These are phyloP conservation scores for Herpetomonas muscarum DNA, from an alignment of 208 protist species.

Conservation along the genomic window DNA sequence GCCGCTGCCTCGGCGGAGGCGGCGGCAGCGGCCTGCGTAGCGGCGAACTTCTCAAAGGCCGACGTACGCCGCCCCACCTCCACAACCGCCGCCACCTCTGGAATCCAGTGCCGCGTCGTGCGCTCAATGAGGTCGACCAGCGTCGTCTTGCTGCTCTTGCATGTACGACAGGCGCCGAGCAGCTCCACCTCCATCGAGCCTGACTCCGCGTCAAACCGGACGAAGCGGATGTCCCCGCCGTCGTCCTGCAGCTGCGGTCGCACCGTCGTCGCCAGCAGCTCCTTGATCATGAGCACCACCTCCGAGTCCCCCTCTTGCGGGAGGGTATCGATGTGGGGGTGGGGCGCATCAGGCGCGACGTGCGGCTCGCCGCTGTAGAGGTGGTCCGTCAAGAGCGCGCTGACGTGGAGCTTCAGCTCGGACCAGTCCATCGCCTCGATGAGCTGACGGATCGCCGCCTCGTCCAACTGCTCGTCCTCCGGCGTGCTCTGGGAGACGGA, in stretches of 20 bases:
- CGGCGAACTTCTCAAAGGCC: constrained; percentile 19
- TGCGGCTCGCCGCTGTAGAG: constrained; percentile 70
- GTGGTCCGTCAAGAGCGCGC: constrained; percentile 82
- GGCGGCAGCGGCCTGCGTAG: background rate
- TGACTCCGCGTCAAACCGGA: constrained; percentile 44
- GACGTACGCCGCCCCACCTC: constrained; percentile 34
- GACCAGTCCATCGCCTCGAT: constrained; percentile 69
- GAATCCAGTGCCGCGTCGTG: constrained; percentile 87
- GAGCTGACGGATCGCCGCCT: constrained; percentile 46
- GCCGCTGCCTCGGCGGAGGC: background rate
- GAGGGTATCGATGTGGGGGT: constrained; percentile 85
- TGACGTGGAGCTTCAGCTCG: constrained; percentile 78
- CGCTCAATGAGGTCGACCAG: constrained; percentile 89
- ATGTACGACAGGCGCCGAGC: constrained; percentile 87
- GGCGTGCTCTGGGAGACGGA: constrained; percentile 18
- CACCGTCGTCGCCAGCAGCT: constrained; percentile 81
- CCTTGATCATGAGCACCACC: constrained; percentile 87
- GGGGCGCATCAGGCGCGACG: constrained; percentile 59
- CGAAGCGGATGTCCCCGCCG: constrained; percentile 88
- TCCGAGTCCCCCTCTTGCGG: constrained; percentile 79
- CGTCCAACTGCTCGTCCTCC: constrained; percentile 46
- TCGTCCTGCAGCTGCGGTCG: constrained; percentile 89
- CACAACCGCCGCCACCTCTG: constrained; percentile 72
- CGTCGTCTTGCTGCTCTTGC: constrained; percentile 81
- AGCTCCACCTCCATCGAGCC: constrained; percentile 83